Evolutionary conservation across 129 eudicot species (phyloP), one percentile per base, ranked within the genome.

Genomic region (Flaveria linearis): DNA sequence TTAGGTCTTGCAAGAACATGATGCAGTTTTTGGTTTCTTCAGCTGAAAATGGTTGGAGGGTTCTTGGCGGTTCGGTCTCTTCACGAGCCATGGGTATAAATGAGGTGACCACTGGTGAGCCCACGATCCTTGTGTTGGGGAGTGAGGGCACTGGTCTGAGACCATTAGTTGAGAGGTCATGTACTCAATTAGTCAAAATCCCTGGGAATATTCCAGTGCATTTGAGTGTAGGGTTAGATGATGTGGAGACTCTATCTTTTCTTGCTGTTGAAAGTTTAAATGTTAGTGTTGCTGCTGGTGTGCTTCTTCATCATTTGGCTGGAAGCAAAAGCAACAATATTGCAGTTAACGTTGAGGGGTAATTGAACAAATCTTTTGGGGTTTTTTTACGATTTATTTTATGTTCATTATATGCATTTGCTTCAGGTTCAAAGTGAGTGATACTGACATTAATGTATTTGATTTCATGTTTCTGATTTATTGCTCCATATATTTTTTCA

Each of bases 231-330:
- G 93, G 78, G 42, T 81, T 73, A 72, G 97, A 88, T 2, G 90
- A 82, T 56, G 83, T 3, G 13, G 90, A 83, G 14, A 58, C 74
- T 66, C 85, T 82, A 20, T 84, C 99, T 42, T 94, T 95, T 80
- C 52, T 95, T 73, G 97, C 97, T 3, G 99, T 95, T 41, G 99
- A 95, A 82, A 91, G 99, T 78, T 88, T 95, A 84, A 95, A 95
- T 77, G 99, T 95, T 18, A 95, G 99, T 14, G 99, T 95, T 76
- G 99, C 99, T 5, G 94, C 99, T 23, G 99, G 99, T 17, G 99
- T 95, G 73, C 87, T 95, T 69, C 89, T 95, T 57, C 90, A 95
- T 86, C 96, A 95, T 76, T 87, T 95, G 72, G 83, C 84, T 52
- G 91, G 97, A 53, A 78, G 69, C 67, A 85, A 79, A 3, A 67